Conservation (phyloP, 2,329 filamentous ascomycete genomes). For the Ophiostoma novo-ulmi region DNA sequence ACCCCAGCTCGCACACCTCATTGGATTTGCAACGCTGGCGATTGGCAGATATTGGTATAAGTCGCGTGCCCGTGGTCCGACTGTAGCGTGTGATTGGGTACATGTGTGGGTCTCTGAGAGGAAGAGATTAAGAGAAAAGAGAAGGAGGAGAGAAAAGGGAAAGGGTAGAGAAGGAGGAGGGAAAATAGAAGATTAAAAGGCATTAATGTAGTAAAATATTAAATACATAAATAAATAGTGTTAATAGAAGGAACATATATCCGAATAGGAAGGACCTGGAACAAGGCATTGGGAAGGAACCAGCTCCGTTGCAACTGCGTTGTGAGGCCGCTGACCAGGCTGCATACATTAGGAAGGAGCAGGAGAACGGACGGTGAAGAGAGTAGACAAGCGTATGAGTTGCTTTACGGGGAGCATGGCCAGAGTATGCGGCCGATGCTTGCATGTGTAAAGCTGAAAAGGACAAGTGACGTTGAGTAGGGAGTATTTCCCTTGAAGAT, state of each 20-base stretch:
- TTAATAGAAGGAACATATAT: background rate
- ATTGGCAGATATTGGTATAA: background rate
- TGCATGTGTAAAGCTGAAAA: no score
- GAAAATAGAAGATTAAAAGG: background rate
- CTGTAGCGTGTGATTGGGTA: background rate
- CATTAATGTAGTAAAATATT: background rate
- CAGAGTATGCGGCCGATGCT: background rate
- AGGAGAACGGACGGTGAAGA: background rate
- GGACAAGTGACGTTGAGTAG: background rate
- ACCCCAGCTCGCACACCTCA: background rate
- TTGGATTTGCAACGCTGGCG: conserved; percentile 4
- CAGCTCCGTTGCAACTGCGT: background rate
- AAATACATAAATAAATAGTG: background rate
- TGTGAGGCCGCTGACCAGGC: background rate
- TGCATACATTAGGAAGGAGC: background rate
- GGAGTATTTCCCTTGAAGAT: no score
- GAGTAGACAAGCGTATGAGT: no score
- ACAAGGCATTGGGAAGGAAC: background rate
- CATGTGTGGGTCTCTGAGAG: background rate
- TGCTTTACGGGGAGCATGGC: background rate
- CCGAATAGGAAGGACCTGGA: background rate
- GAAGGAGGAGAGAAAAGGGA: background rate
- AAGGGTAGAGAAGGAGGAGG: background rate
- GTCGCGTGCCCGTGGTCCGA: background rate
- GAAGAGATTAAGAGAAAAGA: background rate